A percentile compares a stretch with the other conserved stretches of the same genome.
phyloP scores from a whole-genome alignment of 441 rosid species.

The Metrosideros polymorpha region DNA sequence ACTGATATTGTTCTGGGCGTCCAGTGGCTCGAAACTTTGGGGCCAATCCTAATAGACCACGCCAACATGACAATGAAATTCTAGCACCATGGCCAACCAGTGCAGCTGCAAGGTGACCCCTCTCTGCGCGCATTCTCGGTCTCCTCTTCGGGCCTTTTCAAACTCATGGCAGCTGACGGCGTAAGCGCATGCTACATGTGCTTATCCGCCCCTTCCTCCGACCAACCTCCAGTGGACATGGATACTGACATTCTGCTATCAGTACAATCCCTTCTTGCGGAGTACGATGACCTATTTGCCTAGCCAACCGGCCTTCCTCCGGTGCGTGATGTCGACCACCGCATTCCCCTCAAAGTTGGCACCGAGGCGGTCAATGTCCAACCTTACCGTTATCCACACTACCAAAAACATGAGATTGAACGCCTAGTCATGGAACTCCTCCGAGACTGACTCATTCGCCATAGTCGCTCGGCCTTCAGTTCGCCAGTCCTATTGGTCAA shows the following conservation, averaged over 20 bases:
- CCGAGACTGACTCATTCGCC: not conserved
- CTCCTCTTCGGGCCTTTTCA: not conserved
- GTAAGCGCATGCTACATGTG: not conserved
- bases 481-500: not conserved
- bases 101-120: not conserved
- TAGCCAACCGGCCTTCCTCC: not conserved
- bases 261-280: not conserved
- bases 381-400: not conserved
- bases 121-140: not conserved
- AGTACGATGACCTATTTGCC: not conserved
- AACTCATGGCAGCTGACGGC: too few relatives aligned
- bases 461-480: not conserved
- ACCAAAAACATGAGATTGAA: not conserved
- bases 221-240: not conserved
- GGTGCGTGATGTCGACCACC: too few relatives aligned
- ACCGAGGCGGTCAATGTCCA: not conserved
- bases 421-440: not conserved
- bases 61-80: not conserved
- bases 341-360: not conserved
- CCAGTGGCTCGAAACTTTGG: not conserved
- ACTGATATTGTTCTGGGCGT: not conserved
- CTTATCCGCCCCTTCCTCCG: not conserved
- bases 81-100: not conserved
- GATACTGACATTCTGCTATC: not conserved
- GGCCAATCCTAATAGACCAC: not conserved